These are phyloP conservation scores for Ciborinia camelliae DNA, from an alignment of 2,329 filamentous ascomycete genomes.

Conservation along the genomic window DNA sequence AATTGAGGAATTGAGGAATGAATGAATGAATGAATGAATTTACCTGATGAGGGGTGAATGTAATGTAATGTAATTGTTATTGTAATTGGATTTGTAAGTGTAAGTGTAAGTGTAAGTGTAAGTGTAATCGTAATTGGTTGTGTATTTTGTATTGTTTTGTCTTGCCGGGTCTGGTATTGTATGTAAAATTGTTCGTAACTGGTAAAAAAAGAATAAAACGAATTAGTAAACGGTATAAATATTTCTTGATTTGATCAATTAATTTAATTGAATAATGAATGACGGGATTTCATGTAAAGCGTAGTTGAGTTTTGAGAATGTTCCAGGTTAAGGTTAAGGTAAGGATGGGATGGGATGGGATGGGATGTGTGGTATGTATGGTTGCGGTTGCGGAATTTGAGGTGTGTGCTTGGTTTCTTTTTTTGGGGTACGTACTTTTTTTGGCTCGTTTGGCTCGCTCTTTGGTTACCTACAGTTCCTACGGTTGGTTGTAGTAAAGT, in stretches of 20 bases:
- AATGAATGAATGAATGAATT: slow-evolving; percentile 1
- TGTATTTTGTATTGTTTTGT: background rate
- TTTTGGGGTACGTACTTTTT: slow-evolving; percentile 5
- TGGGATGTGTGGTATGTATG: background rate
- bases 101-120: background rate
- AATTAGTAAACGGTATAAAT: background rate
- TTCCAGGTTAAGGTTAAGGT: background rate
- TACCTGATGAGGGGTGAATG: background rate
- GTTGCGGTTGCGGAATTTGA: background rate
- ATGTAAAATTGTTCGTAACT: background rate
- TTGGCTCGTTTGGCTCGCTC: background rate
- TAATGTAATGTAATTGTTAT: background rate
- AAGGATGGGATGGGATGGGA: background rate
- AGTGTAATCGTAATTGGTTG: background rate
- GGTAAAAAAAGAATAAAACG: background rate
- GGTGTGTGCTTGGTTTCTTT: background rate
- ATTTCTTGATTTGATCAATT: slow-evolving; percentile 2
- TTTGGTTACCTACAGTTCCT: background rate
- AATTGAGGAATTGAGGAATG: background rate
- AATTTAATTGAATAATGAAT: background rate
- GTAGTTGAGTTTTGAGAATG: background rate
- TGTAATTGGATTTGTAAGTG: background rate
- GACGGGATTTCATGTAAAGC: background rate
- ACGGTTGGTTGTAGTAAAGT: background rate
- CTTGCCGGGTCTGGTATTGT: too few species aligned